Conservation (phyloP, 805 yeast genomes). For the Millerago galiae region DNA sequence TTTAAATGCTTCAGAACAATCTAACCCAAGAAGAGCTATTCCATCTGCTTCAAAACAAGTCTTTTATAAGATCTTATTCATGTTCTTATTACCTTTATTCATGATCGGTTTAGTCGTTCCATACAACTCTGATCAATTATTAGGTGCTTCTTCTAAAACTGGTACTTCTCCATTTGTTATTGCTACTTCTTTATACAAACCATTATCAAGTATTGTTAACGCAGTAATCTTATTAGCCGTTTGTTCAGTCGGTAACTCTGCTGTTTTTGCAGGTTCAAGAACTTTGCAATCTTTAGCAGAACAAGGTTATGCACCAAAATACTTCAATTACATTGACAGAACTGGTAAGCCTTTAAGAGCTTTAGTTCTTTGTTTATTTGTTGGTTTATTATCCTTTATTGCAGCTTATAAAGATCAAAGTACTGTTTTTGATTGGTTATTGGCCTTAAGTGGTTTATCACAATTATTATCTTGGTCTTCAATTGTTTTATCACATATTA, state of each 20-base stretch:
- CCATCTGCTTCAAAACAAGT: slow-evolving; percentile 53
- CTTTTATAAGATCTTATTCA: slow-evolving; percentile 45
- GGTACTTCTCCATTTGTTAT: slow-evolving; percentile 68
- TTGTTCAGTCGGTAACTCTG: slow-evolving; percentile 50
- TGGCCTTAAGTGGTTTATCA: slow-evolving; percentile 55
- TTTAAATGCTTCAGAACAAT: slow-evolving; percentile 41
- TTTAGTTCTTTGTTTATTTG: slow-evolving; percentile 38
- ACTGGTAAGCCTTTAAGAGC: slow-evolving; percentile 57
- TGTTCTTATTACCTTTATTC: slow-evolving; percentile 42
- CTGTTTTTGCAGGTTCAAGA: slow-evolving; percentile 43
- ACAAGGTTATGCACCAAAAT: slow-evolving; percentile 55
- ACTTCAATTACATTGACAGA: slow-evolving; percentile 45
- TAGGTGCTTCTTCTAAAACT: slow-evolving; percentile 35
- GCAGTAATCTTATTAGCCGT: slow-evolving; percentile 62
- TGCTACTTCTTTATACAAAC: slow-evolving; percentile 53
- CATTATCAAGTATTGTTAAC: slow-evolving; percentile 56
- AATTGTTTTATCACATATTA: slow-evolving; percentile 47
- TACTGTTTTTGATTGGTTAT: slow-evolving; percentile 57
- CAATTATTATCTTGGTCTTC: slow-evolving; percentile 58
- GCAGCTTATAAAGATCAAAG: slow-evolving; percentile 54
- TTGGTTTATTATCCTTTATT: slow-evolving; percentile 58
- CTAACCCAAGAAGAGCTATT: slow-evolving; percentile 49
- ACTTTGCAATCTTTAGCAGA: slow-evolving; percentile 48
- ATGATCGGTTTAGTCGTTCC: slow-evolving; percentile 52
- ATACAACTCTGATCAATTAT: slow-evolving; percentile 34